Percentiles rank a stretch among this genome's conserved stretches.
phyloP scores from a whole-genome alignment of 225 moss, liverwort and hornwort genomes.

The Sphagnum contortum region DNA sequence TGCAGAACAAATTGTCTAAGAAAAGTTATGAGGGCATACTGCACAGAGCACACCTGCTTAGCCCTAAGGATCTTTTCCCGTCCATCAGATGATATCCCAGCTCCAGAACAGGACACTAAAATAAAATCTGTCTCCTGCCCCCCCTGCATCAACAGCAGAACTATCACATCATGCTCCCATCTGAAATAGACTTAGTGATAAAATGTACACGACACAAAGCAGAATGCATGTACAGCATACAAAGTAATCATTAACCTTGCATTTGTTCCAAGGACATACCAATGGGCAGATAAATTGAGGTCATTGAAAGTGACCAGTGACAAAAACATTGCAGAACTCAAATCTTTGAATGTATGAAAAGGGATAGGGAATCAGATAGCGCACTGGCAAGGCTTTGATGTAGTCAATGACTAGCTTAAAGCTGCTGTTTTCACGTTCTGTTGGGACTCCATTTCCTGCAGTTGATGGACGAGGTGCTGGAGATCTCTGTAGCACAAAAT shows the following conservation, averaged over 20 bases:
- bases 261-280: too few relatives aligned
- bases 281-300: too few relatives aligned
- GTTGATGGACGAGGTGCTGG: constrained; percentile 42
- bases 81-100: constrained; percentile 41
- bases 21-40: too few relatives aligned
- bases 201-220: too few relatives aligned
- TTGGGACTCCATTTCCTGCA: constrained; percentile 27
- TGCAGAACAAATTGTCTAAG: too few relatives aligned
- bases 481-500: constrained; percentile 36
- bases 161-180: too few relatives aligned
- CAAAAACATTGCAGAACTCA: too few relatives aligned
- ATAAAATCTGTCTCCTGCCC: constrained; percentile 92
- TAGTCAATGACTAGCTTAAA: constrained; percentile 75
- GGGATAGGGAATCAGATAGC: constrained; percentile 6
- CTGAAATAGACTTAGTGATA: too few relatives aligned
- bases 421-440: constrained; percentile 57
- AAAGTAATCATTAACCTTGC: too few relatives aligned
- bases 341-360: neutral
- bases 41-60: constrained; percentile 47
- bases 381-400: constrained; percentile 87
- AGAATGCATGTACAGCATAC: too few relatives aligned
- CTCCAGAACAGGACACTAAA: constrained; percentile 78
- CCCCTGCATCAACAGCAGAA: constrained; percentile 28
- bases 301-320: too few relatives aligned
- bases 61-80: constrained; percentile 66